These are phyloP conservation scores for Dictyostelium intermedium DNA, from an alignment of 78 protist species.

Conservation along the genomic window DNA sequence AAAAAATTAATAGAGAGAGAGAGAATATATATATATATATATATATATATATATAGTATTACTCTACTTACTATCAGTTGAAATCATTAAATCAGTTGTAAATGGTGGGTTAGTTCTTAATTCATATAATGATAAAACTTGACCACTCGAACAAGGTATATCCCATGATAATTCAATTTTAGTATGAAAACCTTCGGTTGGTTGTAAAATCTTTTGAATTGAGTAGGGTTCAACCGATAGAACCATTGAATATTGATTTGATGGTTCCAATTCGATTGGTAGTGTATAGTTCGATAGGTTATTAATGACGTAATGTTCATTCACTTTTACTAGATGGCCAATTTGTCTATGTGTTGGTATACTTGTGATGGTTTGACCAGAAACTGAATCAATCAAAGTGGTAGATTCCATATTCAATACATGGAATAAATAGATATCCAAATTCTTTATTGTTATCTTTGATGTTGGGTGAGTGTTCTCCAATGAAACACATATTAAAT, in stretches of 20 bases:
- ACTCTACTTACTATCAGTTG: conserved; percentile 6
- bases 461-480: conserved; percentile 51
- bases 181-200: conserved; percentile 46
- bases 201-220: conserved; percentile 20
- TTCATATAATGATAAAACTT: conserved; percentile 51
- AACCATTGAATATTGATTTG: conserved; percentile 28
- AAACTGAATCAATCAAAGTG: not conserved
- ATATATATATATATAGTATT: not conserved
- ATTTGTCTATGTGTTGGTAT: conserved; percentile 51
- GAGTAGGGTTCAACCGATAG: conserved; percentile 16
- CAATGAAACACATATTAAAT: not conserved
- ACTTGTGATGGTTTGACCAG: not conserved
- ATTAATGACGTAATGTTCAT: conserved; percentile 22
- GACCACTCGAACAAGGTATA: conserved; percentile 39
- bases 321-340: conserved; percentile 14
- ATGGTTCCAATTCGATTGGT: not conserved
- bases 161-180: conserved; percentile 44
- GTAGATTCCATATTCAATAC: conserved; percentile 35
- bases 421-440: conserved; percentile 49
- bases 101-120: conserved; percentile 42
- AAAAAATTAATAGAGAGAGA: too few species aligned
- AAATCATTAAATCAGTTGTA: conserved; percentile 41
- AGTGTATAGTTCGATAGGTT: not conserved
- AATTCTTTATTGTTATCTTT: not conserved
- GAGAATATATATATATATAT: too few species aligned